A percentile compares a stretch with the other conserved stretches of the same genome.
Evolutionary conservation across 2,329 filamentous ascomycete species (phyloP).

Genomic region (Teratosphaeria nubilosa): DNA sequence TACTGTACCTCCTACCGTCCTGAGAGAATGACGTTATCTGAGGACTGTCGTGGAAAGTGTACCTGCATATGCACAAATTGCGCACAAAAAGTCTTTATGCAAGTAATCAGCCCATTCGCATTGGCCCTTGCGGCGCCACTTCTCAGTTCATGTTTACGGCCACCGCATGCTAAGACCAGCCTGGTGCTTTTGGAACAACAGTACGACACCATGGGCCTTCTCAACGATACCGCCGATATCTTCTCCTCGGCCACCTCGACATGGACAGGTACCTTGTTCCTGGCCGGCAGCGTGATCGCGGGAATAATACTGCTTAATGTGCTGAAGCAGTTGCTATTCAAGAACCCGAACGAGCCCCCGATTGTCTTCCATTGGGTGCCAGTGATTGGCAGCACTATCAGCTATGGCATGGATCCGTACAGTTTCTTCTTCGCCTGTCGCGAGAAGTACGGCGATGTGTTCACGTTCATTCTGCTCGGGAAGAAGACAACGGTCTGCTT

Average conservation of each 20-base stretch:
- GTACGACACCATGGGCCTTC: constrained; percentile 17
- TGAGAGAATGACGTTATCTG: too few relatives aligned
- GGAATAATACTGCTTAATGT: constrained; percentile 67
- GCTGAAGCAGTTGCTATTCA: constrained; percentile 57
- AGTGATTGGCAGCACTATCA: constrained; percentile 80
- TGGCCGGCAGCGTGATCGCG: constrained; percentile 38
- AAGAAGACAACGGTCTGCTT: constrained; percentile 83
- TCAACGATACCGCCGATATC: constrained; percentile 13
- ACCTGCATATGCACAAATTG: not conserved
- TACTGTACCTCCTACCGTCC: too few relatives aligned
- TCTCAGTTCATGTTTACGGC: not conserved
- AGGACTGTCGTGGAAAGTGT: not conserved
- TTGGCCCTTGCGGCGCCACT: not conserved
- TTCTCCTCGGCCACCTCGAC: constrained; percentile 12
- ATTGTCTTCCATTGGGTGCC: constrained; percentile 56
- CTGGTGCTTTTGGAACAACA: not conserved
- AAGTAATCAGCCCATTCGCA: not conserved
- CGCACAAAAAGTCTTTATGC: not conserved
- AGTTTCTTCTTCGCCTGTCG: constrained; percentile 67
- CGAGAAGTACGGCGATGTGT: constrained; percentile 80
- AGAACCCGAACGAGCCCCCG: constrained; percentile 56
- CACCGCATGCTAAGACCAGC: not conserved
- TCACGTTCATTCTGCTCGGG: constrained; percentile 79
- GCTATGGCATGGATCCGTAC: constrained; percentile 90
- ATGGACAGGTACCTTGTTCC: constrained; percentile 36